phyloP scores from a whole-genome alignment of 495 filamentous ascomycete genomes.

The Immersiella caudata region DNA sequence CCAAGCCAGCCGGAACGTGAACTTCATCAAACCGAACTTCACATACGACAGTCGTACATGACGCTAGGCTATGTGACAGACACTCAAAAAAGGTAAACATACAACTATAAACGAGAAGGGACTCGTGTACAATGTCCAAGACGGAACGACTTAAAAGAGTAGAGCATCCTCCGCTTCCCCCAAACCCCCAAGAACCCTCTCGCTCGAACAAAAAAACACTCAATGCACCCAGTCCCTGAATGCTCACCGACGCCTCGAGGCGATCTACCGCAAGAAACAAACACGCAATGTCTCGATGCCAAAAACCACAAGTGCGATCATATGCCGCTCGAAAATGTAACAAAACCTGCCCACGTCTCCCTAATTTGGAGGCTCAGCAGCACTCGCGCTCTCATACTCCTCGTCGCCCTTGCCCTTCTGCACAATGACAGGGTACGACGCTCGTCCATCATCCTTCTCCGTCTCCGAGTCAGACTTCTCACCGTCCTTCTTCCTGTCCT shows the following conservation, averaged over 20 bases:
- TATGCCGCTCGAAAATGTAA: not conserved
- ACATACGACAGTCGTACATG: too few species aligned
- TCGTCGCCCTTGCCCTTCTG: conserved; percentile 42
- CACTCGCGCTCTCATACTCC: conserved; percentile 40
- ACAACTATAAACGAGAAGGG: not conserved
- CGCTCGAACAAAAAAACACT: not conserved
- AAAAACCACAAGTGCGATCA: conserved; percentile 17
- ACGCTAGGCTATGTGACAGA: too few species aligned
- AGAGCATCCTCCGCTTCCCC: not conserved
- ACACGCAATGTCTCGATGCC: not conserved
- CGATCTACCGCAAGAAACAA: not conserved
- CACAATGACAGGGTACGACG: conserved; percentile 38
- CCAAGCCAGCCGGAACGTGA: too few species aligned
- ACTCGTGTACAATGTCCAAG: not conserved
- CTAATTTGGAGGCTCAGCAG: conserved; percentile 9
- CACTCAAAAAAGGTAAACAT: too few species aligned
- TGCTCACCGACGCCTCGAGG: not conserved
- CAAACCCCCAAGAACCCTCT: not conserved
- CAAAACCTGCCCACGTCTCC: not conserved
- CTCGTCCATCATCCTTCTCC: conserved; percentile 31
- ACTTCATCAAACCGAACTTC: too few species aligned
- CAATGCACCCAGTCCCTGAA: not conserved
- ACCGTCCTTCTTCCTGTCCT: conserved; percentile 26
- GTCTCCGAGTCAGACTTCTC: conserved; percentile 25
- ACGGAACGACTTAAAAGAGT: not conserved